Evolutionary conservation across 306 rosid genomes (phyloP), one percentile per base, ranked within the genome.

Genomic region (Pterocarpus macrocarpus): DNA sequence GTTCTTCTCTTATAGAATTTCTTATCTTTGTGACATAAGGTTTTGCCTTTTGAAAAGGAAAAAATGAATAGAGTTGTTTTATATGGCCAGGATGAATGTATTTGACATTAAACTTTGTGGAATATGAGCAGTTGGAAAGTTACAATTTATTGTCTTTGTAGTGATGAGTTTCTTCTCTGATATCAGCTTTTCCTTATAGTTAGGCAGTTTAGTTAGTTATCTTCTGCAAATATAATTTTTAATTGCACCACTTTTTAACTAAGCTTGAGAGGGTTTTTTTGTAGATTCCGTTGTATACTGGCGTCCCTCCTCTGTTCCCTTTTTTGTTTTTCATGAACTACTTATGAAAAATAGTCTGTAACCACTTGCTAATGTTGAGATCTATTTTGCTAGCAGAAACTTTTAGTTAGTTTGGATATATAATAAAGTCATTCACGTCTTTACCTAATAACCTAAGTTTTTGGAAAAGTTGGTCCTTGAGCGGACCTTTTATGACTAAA

Each of bases 91-190:
- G 72, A n/a, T 28, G 53, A 22, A 52, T 71, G 28, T 49, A n/a
- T 70, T 70, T 82, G 73, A 41, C 2, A 1, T 69, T n/a, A 36
- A 75, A 36, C 35, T 43, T 9, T 6, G 22, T 8, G n/a, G 30
- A 52, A 38, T 74, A 10, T 67, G 44, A 66, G 55, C 38, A 14
- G 43, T 39, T 56, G 44, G 80, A 57, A 35, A 15, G 50, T 45
- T 43, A 9, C 28, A 50, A 56, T n/a, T 49, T 47, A 17, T 8
- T 57, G 14, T 69, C 39, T 15, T 30, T 45, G 63, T 45, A 17
- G 53, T 34, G 36, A 28, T 39, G 64, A 61, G 17, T 8, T 35
- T 80, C 15, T 14, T 59, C 28, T 22, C 28, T 22, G 28, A 49
- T 22, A 36, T 50, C 50, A 71, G 36, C 78, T 22, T 28, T 62